Conservation (phyloP, 2,329 filamentous ascomycete species). For the Xylaria sp. region DNA sequence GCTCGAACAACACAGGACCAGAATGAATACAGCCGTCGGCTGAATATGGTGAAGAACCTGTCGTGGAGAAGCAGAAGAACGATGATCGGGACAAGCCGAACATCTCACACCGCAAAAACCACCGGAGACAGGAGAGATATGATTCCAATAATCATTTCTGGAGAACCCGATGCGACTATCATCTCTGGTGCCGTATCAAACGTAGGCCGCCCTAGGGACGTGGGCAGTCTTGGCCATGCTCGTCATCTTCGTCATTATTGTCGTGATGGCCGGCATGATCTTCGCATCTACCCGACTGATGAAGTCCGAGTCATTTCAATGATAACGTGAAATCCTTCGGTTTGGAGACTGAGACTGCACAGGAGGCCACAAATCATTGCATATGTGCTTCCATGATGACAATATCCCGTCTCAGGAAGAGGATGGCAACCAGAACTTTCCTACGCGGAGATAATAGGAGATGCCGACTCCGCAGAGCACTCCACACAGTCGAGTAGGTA, state of each 20-base stretch:
- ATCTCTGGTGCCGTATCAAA: slow-evolving; percentile 8
- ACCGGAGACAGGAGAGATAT: slow-evolving; percentile 1
- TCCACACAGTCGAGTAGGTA: background rate
- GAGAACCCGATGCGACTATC: background rate
- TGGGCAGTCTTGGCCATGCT: slow-evolving; percentile 4
- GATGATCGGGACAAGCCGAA: background rate
- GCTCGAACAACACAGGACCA: background rate
- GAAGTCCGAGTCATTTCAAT: background rate
- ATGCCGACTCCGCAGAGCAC: background rate
- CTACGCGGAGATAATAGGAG: background rate
- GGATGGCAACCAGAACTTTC: background rate
- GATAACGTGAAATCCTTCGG: background rate
- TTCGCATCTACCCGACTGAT: slow-evolving; percentile 4
- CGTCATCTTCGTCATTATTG: background rate
- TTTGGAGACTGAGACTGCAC: background rate
- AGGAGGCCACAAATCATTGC: background rate
- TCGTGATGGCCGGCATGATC: background rate
- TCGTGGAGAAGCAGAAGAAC: background rate
- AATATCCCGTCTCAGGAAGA: background rate
- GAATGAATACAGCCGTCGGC: background rate
- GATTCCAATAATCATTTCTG: slow-evolving; percentile 6
- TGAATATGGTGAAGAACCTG: background rate
- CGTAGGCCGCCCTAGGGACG: slow-evolving; percentile 11
- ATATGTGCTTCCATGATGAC: background rate
- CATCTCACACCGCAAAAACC: background rate